Evolutionary conservation across 768 basidiomycete species (phyloP), one percentile per base, ranked within the genome.

Genomic region (Neoboletus magnificus): DNA sequence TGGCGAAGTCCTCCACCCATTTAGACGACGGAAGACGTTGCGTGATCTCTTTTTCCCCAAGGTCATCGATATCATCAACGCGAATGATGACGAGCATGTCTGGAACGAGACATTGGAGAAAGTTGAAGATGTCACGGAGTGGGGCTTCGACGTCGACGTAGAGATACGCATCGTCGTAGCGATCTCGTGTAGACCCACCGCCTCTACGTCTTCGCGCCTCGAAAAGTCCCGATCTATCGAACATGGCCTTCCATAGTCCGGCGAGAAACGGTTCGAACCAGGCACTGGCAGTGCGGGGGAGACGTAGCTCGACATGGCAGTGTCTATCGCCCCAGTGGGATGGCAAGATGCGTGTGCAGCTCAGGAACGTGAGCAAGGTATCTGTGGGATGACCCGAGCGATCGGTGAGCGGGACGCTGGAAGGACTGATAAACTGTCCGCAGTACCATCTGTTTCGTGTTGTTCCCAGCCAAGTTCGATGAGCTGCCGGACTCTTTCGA

Each of bases 31-130:
- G 48, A 32, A 50, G 55, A 25, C 48, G 55, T 23, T 57, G 55
- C 33, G 48, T 57, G 2, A 6, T 49, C 23, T 48, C 56, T 15
- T 37, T 6, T 27, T 57, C 46, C 33, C 46, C 53, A 4, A 32
- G 0, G 6, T 55, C 53, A 27, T 23, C 36, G 41, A 56, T 8
- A 27, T 57, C 53, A 32, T 48, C 29, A 2, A 57, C 9, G 29
- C 41, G 47, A 45, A 57, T 43, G 29, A 55, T 48, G 22, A 56
- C 53, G n/a, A 57, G 29, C 53, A 48, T n/a, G 15, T 57, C 53
- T 39, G 47, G 46, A 8, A 55, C 32, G 15, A 57, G 53, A 18
- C 54, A 57, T 13, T 44, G 46, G 36, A 48, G 15, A 32, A 57
- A 48, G 29, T 56, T 55, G 53, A 56, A 57, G 22, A 56, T 48